phyloP scores from a whole-genome alignment of 805 yeast genomes.

The Starmera quercuum region DNA sequence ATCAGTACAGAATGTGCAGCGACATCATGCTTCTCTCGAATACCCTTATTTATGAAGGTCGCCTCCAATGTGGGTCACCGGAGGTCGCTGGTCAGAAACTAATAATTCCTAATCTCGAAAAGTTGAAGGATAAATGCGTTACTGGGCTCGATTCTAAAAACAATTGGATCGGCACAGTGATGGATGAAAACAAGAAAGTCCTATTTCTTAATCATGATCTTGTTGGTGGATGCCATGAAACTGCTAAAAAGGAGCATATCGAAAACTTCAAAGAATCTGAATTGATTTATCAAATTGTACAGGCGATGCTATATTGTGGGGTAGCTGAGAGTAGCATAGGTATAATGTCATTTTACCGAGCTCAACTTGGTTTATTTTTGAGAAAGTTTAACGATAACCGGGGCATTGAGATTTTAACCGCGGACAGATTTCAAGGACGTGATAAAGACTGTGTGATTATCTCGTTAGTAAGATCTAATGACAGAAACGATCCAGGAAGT shows the following conservation, averaged over 20 bases:
- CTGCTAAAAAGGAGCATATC: constrained; percentile 52
- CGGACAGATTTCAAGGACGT: constrained; percentile 93
- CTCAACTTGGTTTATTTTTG: constrained; percentile 55
- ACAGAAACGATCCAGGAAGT: constrained; percentile 59
- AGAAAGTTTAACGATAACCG: constrained; percentile 21
- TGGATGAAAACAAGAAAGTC: constrained; percentile 54
- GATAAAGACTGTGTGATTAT: constrained; percentile 90
- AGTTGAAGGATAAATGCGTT: constrained; percentile 3
- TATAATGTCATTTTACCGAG: constrained; percentile 81
- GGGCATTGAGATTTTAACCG: constrained; percentile 75
- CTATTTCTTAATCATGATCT: constrained; percentile 75
- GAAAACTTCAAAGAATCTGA: constrained; percentile 70
- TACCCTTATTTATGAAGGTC: constrained; percentile 65
- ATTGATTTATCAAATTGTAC: constrained; percentile 54
- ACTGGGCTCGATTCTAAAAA: constrained; percentile 1
- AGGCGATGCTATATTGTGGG: constrained; percentile 51
- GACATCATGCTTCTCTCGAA: constrained; percentile 85
- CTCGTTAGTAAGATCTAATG: constrained; percentile 81
- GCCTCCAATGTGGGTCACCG: constrained; percentile 67
- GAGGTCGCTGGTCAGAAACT: constrained; percentile 55
- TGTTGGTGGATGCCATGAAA: constrained; percentile 47
- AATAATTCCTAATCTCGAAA: constrained; percentile 32
- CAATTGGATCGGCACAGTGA: constrained; percentile 50
- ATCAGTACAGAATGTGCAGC: constrained; percentile 88
- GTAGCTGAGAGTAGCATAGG: constrained; percentile 59